Base-by-base conservation (phyloP, 2,329 filamentous ascomycete species). In the Cadophora sp. region DNA sequence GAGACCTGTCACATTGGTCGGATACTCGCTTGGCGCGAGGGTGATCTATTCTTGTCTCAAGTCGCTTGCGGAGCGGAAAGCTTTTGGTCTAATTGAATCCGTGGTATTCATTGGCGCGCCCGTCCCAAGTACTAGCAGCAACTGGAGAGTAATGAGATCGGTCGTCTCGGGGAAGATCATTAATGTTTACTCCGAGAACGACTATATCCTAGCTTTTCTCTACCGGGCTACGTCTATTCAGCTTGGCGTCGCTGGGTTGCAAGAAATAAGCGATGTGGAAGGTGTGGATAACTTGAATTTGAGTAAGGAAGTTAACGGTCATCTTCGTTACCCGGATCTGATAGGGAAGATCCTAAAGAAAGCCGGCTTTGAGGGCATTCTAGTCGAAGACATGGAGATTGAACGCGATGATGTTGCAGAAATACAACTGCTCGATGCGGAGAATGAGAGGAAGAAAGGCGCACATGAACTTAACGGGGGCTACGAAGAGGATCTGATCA, bases 171-270 rank as follows among this genome's bases (percentile, higher is more conserved):
- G 94, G 0, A 88, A 94, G 26, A 83, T 97, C n/a, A 86, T 97
- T 76, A 98, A 97, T 74, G 93, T 96, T 3, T 97, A 91, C 78
- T 97, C 92, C 0, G 89, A 91, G 62, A 92, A 93, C 58, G 95
- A 98, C 78, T 94, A 93, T 72, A 89, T 97, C 27, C 88, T 98
- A 2, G 94, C 89, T 0, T 97, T 97, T 77, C 83, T 97, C 48
- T 97, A 95, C 78, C 90, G 95, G 62, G 92, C 89, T 2, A 92
- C 91, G 64, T 93, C 91, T 73, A 87, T 95, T 61, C 90, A 96
- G 72, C 90, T 91, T 69, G 94, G 95, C 1, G 86, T 98, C 40
- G 94, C 94, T 0, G 95, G 95, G 0, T 81, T 98, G 22, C 91
- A 97, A 77, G 85, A 86, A 19, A 87, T 96, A 37, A 83, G 87